Conservation (phyloP, 2,329 filamentous ascomycete genomes). For the Trichoderma sp. region DNA sequence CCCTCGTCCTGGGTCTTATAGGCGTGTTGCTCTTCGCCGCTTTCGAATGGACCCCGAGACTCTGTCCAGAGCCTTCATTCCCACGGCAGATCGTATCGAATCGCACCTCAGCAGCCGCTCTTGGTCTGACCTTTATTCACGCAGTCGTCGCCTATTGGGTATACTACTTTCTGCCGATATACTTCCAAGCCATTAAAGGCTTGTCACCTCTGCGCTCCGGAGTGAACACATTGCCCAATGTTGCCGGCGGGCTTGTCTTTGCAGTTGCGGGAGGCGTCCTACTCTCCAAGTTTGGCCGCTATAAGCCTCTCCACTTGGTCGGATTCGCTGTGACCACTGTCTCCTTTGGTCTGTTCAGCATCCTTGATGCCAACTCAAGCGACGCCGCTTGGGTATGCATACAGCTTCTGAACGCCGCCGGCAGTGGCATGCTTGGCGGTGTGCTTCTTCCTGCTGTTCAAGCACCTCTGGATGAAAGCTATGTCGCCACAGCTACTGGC, state of each 20-base stretch:
- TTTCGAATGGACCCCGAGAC: neutral
- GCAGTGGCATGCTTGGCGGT: neutral
- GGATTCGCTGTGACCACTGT: neutral
- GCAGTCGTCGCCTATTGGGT: neutral
- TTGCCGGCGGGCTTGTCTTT: neutral
- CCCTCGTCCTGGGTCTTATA: slow-evolving; percentile 41
- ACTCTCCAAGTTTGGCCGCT: neutral
- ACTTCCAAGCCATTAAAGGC: slow-evolving; percentile 5
- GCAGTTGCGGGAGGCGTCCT: neutral
- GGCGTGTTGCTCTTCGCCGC: slow-evolving; percentile 16
- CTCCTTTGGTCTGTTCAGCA: neutral
- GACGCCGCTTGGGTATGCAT: neutral
- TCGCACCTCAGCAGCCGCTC: slow-evolving; percentile 8
- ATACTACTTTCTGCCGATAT: slow-evolving; percentile 6
- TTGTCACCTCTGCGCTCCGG: neutral
- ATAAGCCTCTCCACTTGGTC: neutral
- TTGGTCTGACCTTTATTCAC: neutral
- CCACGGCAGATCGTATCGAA: neutral
- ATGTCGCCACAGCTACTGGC: neutral
- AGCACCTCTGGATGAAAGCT: neutral
- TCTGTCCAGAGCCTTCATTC: neutral
- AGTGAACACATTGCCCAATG: neutral
- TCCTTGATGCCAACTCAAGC: neutral
- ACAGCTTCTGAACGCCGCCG: neutral
- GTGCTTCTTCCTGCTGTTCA: neutral